phyloP scores from a whole-genome alignment of 1,139 yeast genomes.

The Geotrichum phurueaensis region DNA sequence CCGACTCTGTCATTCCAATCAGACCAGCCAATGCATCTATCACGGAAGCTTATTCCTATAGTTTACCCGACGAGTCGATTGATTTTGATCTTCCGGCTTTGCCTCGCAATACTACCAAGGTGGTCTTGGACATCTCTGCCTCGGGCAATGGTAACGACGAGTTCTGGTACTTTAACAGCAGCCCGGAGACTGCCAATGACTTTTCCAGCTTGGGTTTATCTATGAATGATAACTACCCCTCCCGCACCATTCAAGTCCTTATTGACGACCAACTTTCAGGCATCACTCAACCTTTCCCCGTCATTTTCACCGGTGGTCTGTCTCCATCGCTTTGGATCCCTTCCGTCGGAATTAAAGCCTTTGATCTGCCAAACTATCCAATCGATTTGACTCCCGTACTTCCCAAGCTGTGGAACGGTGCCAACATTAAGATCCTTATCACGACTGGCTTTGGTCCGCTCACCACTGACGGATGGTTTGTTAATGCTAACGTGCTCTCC shows the following conservation, averaged over 20 bases:
- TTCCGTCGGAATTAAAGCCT: constrained; percentile 64
- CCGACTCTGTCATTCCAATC: constrained; percentile 14
- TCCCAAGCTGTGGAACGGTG: constrained; percentile 52
- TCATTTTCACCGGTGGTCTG: constrained; percentile 71
- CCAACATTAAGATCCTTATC: constrained; percentile 36
- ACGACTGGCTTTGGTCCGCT: constrained; percentile 51
- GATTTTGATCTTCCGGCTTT: constrained; percentile 36
- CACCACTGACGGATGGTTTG: constrained; percentile 50
- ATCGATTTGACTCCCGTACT: constrained; percentile 62
- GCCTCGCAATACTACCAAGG: constrained; percentile 55
- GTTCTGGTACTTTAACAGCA: constrained; percentile 68
- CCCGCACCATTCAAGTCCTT: constrained; percentile 34
- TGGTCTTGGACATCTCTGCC: constrained; percentile 53
- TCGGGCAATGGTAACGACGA: constrained; percentile 79
- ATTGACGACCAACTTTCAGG: constrained; percentile 35
- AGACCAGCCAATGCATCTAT: constrained; percentile 7
- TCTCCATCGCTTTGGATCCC: constrained; percentile 78
- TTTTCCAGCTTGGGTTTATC: not conserved
- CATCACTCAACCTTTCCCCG: constrained; percentile 38
- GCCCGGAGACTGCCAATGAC: constrained; percentile 43
- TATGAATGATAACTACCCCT: constrained; percentile 39
- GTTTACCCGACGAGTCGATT: constrained; percentile 25
- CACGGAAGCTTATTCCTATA: constrained; percentile 9
- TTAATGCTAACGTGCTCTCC: constrained; percentile 55
- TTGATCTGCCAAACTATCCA: constrained; percentile 60